These are phyloP conservation scores for Xylaria sp. DNA, from an alignment of 495 filamentous ascomycete species.

Conservation along the genomic window DNA sequence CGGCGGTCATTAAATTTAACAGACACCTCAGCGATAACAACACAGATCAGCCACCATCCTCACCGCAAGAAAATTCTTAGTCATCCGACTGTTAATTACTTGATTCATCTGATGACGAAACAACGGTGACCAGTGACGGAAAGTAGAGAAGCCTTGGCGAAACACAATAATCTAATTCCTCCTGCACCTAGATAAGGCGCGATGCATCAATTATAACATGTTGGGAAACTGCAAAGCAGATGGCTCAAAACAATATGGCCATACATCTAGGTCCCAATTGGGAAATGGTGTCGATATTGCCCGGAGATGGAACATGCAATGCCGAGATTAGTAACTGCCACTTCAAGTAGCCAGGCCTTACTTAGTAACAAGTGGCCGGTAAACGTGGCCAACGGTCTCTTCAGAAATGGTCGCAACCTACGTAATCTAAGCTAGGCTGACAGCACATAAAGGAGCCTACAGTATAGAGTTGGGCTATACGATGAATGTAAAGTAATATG, in stretches of 20 bases:
- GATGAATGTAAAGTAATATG: not conserved
- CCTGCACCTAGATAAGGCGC: not conserved
- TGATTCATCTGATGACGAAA: not conserved
- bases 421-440: not conserved
- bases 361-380: not conserved
- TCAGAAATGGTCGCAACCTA: not conserved
- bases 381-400: not conserved
- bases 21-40: not conserved
- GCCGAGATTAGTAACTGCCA: not conserved
- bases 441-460: not conserved
- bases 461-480: not conserved
- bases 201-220: not conserved
- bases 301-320: not conserved
- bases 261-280: not conserved
- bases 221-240: not conserved
- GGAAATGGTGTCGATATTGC: not conserved
- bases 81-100: not conserved
- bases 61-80: not conserved
- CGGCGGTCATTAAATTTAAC: not conserved
- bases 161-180: not conserved
- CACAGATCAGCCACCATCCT: not conserved
- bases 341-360: not conserved
- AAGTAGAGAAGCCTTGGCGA: not conserved
- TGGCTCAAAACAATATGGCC: not conserved
- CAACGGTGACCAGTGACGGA: not conserved